These are phyloP conservation scores for Annulohypoxylon truncatum DNA, from an alignment of 2,329 filamentous ascomycete species.

Conservation along the genomic window DNA sequence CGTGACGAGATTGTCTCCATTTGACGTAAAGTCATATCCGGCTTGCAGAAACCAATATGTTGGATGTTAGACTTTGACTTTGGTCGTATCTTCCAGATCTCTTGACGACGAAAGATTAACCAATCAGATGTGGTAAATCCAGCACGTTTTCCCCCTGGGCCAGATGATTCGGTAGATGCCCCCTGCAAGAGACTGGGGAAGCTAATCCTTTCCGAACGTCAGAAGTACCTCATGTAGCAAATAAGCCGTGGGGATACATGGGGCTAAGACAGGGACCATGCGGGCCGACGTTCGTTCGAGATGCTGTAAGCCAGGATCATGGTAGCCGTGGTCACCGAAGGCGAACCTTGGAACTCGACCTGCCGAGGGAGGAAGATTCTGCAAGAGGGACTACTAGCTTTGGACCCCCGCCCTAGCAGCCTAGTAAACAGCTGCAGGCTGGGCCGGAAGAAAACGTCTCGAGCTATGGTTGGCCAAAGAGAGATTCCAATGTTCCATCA, in stretches of 20 bases:
- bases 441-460: slow-evolving; percentile 4
- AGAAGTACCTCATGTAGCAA: slow-evolving; percentile 25
- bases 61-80: slow-evolving; percentile 9
- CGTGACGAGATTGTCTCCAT: slow-evolving; percentile 9
- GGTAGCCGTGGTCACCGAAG: slow-evolving; percentile 23
- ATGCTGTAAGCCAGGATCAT: slow-evolving; percentile 13
- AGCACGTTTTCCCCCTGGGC: slow-evolving; percentile 33
- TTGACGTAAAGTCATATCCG: slow-evolving; percentile 32
- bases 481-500: neutral
- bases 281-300: slow-evolving; percentile 33
- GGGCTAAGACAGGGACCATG: slow-evolving; percentile 10
- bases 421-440: neutral
- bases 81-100: slow-evolving; percentile 29
- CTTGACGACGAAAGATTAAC: slow-evolving; percentile 17
- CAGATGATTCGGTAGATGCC: slow-evolving; percentile 39
- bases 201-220: slow-evolving; percentile 9
- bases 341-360: slow-evolving; percentile 1
- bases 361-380: slow-evolving; percentile 30
- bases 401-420: slow-evolving; percentile 10
- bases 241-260: slow-evolving; percentile 21
- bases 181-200: slow-evolving; percentile 24
- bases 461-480: slow-evolving; percentile 22
- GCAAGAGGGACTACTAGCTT: slow-evolving; percentile 10
- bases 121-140: slow-evolving; percentile 26
- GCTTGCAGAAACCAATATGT: slow-evolving; percentile 7